Evolutionary conservation across 257 asterid species (phyloP).

Genomic region (Fraxinus americana): DNA sequence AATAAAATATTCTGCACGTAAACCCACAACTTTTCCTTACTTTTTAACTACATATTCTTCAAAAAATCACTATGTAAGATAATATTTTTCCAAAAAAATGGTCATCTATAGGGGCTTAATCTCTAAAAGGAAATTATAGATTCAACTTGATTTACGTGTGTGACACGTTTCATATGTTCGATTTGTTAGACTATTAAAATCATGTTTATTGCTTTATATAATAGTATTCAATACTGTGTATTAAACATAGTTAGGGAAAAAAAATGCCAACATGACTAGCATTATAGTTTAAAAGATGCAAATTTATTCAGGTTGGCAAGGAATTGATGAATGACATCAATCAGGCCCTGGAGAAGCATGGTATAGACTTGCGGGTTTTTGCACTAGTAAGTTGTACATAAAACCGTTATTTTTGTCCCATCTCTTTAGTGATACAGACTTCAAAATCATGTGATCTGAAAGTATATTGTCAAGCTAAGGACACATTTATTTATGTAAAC

Average conservation of each 20-base stretch:
- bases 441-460: neutral
- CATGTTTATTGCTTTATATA: neutral
- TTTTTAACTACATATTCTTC: too few relatives aligned
- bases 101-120: too few relatives aligned
- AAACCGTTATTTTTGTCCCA: neutral
- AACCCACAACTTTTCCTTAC: too few relatives aligned
- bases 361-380: slow-evolving; percentile 57
- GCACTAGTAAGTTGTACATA: slow-evolving; percentile 47
- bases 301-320: slow-evolving; percentile 48
- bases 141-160: too few relatives aligned
- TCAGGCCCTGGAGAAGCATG: slow-evolving; percentile 54
- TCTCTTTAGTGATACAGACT: neutral
- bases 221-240: neutral
- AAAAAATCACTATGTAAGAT: too few relatives aligned
- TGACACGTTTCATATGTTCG: too few relatives aligned
- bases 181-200: neutral
- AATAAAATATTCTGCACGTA: too few relatives aligned
- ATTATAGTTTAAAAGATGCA: neutral
- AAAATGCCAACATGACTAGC: neutral
- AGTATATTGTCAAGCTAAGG: neutral
- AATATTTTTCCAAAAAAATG: too few relatives aligned
- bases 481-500: neutral
- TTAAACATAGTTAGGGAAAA: too few relatives aligned
- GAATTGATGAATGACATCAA: slow-evolving; percentile 56
- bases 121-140: neutral